A percentile compares a stretch with the other conserved stretches of the same genome.
Conservation (phyloP, 1,284 basidiomycete species). For the Leccinum angustisporum region DNA sequence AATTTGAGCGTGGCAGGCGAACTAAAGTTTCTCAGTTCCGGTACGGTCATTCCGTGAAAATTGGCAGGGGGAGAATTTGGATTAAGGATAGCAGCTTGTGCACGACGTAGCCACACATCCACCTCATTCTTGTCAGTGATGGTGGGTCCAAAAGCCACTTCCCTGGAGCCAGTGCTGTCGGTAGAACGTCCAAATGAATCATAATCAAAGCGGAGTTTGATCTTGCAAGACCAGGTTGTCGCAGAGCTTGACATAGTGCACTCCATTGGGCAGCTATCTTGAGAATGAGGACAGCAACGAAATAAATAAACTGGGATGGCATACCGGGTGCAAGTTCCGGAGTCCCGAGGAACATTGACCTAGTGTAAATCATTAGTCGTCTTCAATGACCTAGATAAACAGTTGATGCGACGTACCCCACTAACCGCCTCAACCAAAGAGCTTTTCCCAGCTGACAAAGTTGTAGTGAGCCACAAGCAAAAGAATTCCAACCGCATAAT, state of each 20-base stretch:
- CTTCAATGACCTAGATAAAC: neutral
- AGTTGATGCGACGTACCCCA: slow-evolving; percentile 40
- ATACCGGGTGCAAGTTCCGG: slow-evolving; percentile 59
- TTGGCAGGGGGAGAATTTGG: slow-evolving; percentile 33
- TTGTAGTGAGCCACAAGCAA: slow-evolving; percentile 2
- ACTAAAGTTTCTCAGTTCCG: slow-evolving; percentile 31
- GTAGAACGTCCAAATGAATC: slow-evolving; percentile 29
- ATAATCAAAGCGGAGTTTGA: slow-evolving; percentile 47
- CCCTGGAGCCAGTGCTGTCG: slow-evolving; percentile 9
- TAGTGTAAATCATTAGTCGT: slow-evolving; percentile 22
- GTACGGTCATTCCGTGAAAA: slow-evolving; percentile 37
- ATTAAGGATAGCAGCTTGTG: slow-evolving; percentile 59
- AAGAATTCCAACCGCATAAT: neutral
- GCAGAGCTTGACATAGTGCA: slow-evolving; percentile 46
- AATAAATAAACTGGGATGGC: neutral
- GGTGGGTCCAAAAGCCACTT: slow-evolving; percentile 36
- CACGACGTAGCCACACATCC: slow-evolving; percentile 54
- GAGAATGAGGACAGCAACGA: neutral
- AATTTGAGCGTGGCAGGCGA: slow-evolving; percentile 39
- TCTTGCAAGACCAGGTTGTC: slow-evolving; percentile 49
- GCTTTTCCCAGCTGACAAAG: slow-evolving; percentile 52
- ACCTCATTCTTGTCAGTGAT: slow-evolving; percentile 43
- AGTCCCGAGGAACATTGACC: slow-evolving; percentile 60
- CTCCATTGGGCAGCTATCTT: slow-evolving; percentile 55
- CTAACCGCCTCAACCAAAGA: slow-evolving; percentile 60